Percentiles rank a stretch among this genome's conserved stretches.
Evolutionary conservation across 2,329 filamentous ascomycete species (phyloP).

Genomic region (Nigrospora osmanthi): DNA sequence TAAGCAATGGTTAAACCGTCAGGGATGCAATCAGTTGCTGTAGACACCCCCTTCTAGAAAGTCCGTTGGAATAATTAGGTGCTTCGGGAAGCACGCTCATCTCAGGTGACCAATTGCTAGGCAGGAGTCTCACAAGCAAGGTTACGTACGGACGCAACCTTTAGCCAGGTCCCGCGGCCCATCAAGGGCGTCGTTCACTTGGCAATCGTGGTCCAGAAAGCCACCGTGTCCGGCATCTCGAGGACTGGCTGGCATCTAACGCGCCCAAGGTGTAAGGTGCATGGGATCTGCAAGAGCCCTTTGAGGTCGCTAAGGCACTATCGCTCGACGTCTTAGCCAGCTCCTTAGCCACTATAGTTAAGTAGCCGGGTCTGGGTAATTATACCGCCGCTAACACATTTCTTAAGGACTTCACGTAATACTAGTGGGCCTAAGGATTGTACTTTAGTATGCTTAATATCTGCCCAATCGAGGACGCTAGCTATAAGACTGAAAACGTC

Average conservation of each 20-base stretch:
- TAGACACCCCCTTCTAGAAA: no score
- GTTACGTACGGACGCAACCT: no score
- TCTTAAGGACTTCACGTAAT: conserved; percentile 19
- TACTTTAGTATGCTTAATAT: conserved; percentile 23
- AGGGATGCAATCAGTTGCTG: no score
- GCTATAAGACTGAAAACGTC: conserved; percentile 2
- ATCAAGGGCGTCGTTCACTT: conserved; percentile 21
- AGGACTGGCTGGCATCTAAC: conserved; percentile 11
- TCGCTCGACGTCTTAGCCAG: conserved; percentile 7
- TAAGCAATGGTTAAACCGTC: no score
- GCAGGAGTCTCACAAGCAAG: no score
- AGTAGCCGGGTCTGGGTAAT: conserved; percentile 16
- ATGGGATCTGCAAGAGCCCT: conserved; percentile 16
- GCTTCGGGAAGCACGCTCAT: no score
- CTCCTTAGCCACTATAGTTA: conserved; percentile 14
- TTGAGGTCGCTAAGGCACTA: conserved; percentile 2
- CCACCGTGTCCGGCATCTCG: conserved; percentile 6
- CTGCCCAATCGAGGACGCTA: conserved; percentile 14
- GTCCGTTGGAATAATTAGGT: no score
- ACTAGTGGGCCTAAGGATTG: conserved; percentile 15
- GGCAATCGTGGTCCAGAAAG: conserved; percentile 18
- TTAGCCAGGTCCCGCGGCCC: no score
- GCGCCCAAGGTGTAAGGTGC: conserved; percentile 19
- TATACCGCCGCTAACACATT: conserved; percentile 26
- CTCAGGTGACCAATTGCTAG: no score